phyloP scores from a whole-genome alignment of 2,329 filamentous ascomycete genomes.

The Beauveria varroae region DNA sequence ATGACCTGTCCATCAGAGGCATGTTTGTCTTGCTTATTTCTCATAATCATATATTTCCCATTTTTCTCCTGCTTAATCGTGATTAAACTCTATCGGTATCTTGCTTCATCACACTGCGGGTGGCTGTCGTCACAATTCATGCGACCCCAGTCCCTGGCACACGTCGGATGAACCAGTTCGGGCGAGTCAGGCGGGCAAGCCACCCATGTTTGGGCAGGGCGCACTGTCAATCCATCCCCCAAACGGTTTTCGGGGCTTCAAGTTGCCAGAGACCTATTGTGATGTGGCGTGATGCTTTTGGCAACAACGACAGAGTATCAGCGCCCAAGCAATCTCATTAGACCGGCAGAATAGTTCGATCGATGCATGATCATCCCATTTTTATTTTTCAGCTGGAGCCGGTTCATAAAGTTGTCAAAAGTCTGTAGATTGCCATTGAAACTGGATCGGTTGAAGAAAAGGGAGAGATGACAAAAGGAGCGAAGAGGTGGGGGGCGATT shows the following conservation, averaged over 20 bases:
- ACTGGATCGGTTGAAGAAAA: neutral
- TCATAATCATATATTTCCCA: neutral
- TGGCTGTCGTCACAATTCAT: neutral
- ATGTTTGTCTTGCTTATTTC: neutral
- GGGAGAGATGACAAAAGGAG: neutral
- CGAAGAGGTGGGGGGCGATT: neutral
- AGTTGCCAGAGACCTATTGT: neutral
- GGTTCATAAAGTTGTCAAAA: neutral
- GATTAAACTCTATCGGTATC: neutral
- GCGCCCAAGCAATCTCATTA: neutral
- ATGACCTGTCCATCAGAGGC: neutral
- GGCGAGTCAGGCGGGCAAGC: neutral
- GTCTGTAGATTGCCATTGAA: neutral
- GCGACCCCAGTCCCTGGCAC: neutral
- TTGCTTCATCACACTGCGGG: neutral
- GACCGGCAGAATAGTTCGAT: neutral
- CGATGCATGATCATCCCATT: too few relatives aligned
- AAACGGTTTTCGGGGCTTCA: neutral
- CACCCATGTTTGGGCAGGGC: neutral
- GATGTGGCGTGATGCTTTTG: neutral
- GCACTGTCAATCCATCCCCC: neutral
- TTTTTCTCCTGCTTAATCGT: neutral
- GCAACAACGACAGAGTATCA: neutral
- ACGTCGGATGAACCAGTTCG: constrained; percentile 3
- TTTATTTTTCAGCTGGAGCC: neutral